Percentiles rank a stretch among this genome's conserved stretches.
Conservation (phyloP, 495 filamentous ascomycete species). For the Hypoxylon cercidicola region DNA sequence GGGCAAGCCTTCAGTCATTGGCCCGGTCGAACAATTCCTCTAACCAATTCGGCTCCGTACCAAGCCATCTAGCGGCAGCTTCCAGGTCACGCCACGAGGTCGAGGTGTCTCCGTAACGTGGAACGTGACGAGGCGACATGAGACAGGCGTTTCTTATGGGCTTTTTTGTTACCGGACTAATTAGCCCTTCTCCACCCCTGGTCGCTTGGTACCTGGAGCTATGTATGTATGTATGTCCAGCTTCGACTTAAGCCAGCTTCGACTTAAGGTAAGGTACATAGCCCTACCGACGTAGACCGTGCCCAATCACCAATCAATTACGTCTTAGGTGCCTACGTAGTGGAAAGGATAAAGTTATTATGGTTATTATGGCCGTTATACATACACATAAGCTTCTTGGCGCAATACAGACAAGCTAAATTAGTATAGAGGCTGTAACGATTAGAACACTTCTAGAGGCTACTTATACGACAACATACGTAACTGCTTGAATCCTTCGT, state of each 20-base stretch:
- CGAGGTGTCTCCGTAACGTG: conserved; percentile 23
- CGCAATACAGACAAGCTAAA: conserved; percentile 1
- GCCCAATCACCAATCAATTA: conserved; percentile 10
- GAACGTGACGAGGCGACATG: too few species aligned
- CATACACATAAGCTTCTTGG: conserved; percentile 1
- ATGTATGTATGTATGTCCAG: background rate
- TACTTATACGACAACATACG: conserved; percentile 9
- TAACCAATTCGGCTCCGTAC: conserved; percentile 19
- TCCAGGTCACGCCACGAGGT: conserved; percentile 29
- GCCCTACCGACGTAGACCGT: conserved; percentile 9
- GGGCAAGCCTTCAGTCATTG: conserved; percentile 16
- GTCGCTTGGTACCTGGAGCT: conserved; percentile 2
- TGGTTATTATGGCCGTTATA: background rate
- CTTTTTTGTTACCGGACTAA: conserved; percentile 28
- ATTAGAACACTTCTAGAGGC: conserved; percentile 1
- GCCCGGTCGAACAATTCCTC: conserved; percentile 20
- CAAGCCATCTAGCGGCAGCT: background rate
- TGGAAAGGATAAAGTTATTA: conserved; percentile 15
- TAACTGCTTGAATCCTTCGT: background rate
- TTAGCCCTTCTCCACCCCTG: conserved; percentile 20
- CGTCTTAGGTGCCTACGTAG: background rate
- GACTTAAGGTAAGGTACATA: conserved; percentile 11
- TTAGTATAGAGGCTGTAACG: background rate
- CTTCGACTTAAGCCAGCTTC: background rate
- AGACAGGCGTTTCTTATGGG: too few species aligned